These are phyloP conservation scores for Mycena galericulata DNA, from an alignment of 768 basidiomycete genomes.

Conservation along the genomic window DNA sequence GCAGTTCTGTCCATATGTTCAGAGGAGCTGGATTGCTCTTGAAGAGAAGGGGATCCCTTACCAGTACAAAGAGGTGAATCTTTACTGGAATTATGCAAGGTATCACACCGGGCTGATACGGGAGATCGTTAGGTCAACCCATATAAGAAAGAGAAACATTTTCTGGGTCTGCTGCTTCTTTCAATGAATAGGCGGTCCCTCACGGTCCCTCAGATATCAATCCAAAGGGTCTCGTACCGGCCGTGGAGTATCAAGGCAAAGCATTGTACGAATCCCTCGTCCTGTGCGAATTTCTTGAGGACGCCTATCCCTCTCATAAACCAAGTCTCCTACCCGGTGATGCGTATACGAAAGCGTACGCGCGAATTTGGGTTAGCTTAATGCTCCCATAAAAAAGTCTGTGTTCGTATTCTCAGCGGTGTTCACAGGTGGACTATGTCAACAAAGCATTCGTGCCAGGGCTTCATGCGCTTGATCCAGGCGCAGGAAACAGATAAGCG, in stretches of 20 bases:
- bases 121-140: no score
- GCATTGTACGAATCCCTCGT: constrained; percentile 76
- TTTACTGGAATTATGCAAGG: no score
- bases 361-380: constrained; percentile 58
- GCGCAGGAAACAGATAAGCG: constrained; percentile 52
- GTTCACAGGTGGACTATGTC: constrained; percentile 57
- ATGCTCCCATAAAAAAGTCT: not conserved
- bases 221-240: constrained; percentile 78
- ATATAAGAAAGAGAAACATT: constrained; percentile 74
- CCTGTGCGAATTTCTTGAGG: constrained; percentile 76
- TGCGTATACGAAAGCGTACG: constrained; percentile 62
- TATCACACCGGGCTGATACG: no score
- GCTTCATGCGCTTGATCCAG: constrained; percentile 56
- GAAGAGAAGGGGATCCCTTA: constrained; percentile 77
- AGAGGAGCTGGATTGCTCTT: constrained; percentile 73
- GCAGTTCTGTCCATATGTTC: constrained; percentile 71
- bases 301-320: constrained; percentile 59
- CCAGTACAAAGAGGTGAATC: constrained; percentile 75
- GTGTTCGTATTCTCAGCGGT: not conserved
- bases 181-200: not conserved
- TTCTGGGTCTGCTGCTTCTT: constrained; percentile 54
- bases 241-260: constrained; percentile 61
- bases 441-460: constrained; percentile 64
- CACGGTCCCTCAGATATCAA: constrained; percentile 56
- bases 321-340: constrained; percentile 65